Conservation (phyloP, 257 asterid species). For the Primulina eburnea region DNA sequence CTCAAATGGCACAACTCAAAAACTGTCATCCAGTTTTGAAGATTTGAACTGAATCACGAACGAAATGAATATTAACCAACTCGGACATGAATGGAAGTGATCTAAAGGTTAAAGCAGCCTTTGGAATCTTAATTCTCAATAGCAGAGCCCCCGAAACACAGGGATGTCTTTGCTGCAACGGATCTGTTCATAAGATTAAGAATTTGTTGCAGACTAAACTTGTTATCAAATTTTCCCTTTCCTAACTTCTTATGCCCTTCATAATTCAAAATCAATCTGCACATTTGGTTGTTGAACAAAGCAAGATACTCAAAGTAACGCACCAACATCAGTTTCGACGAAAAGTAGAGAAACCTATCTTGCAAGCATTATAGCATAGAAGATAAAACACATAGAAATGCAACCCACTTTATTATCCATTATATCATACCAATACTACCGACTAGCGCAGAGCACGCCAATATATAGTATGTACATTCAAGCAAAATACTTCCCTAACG, state of each 20-base stretch:
- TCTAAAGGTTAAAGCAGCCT: too few species aligned
- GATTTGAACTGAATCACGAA: neutral
- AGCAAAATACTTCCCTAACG: neutral
- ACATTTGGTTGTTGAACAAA: neutral
- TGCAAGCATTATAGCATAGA: neutral
- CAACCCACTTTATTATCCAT: neutral
- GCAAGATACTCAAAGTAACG: neutral
- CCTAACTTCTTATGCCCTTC: neutral
- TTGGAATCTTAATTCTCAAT: neutral
- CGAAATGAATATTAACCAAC: neutral
- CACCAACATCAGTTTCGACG: neutral
- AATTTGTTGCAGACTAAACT: neutral
- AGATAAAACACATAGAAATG: neutral
- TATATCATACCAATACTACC: neutral
- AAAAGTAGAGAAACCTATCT: neutral
- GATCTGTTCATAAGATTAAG: neutral
- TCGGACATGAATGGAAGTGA: neutral
- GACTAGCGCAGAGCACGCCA: neutral
- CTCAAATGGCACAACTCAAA: neutral
- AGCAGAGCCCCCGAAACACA: neutral
- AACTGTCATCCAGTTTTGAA: neutral
- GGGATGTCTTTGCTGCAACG: neutral
- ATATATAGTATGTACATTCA: neutral
- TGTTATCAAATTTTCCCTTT: neutral
- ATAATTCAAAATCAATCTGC: neutral